phyloP scores from a whole-genome alignment of 768 basidiomycete genomes.

The Amanita exitialis region DNA sequence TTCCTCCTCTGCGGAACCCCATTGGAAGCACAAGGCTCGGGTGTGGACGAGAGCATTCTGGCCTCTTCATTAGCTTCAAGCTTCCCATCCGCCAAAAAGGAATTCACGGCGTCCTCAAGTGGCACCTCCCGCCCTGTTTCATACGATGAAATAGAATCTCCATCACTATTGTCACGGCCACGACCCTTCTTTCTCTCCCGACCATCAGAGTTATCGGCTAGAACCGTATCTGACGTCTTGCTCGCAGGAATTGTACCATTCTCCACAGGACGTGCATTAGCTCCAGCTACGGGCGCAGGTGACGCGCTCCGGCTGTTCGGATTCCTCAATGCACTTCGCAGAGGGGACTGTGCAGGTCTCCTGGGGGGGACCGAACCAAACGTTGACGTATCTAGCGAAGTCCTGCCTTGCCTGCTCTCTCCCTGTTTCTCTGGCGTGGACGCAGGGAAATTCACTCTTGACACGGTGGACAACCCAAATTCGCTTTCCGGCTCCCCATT shows the following conservation, averaged over 20 bases:
- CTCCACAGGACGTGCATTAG: neutral
- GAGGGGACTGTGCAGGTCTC: conserved; percentile 32
- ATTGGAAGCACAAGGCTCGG: conserved; percentile 7
- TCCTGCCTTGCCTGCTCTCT: neutral
- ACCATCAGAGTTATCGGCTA: neutral
- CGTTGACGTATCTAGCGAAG: neutral
- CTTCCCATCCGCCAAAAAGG: conserved; percentile 2
- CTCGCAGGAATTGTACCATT: neutral
- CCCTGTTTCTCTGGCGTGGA: conserved; percentile 1
- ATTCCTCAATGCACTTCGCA: conserved; percentile 56
- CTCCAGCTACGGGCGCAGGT: conserved; percentile 17
- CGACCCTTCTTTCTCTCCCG: conserved; percentile 12
- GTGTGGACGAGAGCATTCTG: neutral
- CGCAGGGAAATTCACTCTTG: conserved; percentile 7
- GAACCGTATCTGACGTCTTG: neutral
- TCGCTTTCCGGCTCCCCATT: neutral
- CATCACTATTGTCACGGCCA: conserved; percentile 20
- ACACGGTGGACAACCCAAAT: neutral
- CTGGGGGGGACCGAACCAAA: neutral
- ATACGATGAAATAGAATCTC: conserved; percentile 49
- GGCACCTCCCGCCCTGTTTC: conserved; percentile 54
- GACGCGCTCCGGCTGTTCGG: conserved; percentile 37
- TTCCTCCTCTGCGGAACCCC: conserved; percentile 34
- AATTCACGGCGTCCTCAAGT: conserved; percentile 20
- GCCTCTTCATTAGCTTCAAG: neutral